Evolutionary conservation across 257 asterid species (phyloP).

Genomic region (Oldenlandia corymbosa): DNA sequence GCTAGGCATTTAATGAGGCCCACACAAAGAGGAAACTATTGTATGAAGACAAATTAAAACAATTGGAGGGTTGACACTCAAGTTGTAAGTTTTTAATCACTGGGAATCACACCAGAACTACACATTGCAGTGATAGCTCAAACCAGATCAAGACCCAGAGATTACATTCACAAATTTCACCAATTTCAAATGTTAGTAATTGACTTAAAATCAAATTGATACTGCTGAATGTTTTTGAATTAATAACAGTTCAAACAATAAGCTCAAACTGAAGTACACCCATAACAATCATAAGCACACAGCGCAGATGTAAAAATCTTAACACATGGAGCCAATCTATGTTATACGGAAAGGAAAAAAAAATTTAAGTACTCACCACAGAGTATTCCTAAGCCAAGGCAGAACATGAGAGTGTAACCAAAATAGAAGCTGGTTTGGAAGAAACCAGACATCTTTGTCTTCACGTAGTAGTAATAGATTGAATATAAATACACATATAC

Average conservation of each 20-base stretch:
- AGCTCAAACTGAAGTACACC: not conserved
- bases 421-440: slow-evolving; percentile 66
- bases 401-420: slow-evolving; percentile 64
- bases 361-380: slow-evolving; percentile 51
- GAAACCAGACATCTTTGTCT: slow-evolving; percentile 73
- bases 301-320: not conserved
- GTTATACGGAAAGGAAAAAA: not conserved
- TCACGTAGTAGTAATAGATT: slow-evolving; percentile 48
- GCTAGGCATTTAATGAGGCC: not conserved
- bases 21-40: no score
- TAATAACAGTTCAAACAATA: not conserved
- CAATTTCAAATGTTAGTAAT: no score
- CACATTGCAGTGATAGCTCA: not conserved
- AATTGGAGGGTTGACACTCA: not conserved
- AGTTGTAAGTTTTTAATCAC: not conserved
- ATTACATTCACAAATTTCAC: no score
- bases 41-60: not conserved
- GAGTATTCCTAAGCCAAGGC: slow-evolving; percentile 64
- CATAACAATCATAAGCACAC: not conserved
- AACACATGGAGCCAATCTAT: not conserved
- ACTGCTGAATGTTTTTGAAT: not conserved
- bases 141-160: not conserved
- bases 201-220: no score
- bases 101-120: not conserved
- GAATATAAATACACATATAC: slow-evolving; percentile 56